A percentile compares a stretch with the other conserved stretches of the same genome.
Conservation (phyloP, 1,284 basidiomycete genomes). For the Paramarasmius palmivorus region DNA sequence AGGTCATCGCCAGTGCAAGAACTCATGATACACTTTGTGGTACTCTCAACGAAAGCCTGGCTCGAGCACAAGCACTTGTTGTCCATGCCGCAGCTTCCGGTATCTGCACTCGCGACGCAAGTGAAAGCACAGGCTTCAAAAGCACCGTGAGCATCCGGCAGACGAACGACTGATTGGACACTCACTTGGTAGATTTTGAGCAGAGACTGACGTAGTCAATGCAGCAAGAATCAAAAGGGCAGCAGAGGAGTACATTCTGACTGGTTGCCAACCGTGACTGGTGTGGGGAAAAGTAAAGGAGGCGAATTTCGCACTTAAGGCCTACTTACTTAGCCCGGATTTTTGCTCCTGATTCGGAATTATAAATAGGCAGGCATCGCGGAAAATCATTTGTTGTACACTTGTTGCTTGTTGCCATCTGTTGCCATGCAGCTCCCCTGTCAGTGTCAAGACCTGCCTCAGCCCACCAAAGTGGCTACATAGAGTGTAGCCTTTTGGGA, state of each 20-base stretch:
- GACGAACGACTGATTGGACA: neutral
- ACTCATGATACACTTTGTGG: neutral
- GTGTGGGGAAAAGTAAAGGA: neutral
- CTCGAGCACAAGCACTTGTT: slow-evolving; percentile 3
- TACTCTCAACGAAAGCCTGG: neutral
- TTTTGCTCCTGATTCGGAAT: too few species aligned
- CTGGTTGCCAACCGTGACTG: neutral
- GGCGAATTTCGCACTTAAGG: too few species aligned
- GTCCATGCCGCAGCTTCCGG: neutral
- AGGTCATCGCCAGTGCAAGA: slow-evolving; percentile 3
- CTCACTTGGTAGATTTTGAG: neutral
- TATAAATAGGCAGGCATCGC: too few species aligned
- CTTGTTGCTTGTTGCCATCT: too few species aligned
- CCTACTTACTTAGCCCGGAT: too few species aligned
- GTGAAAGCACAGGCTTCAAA: neutral
- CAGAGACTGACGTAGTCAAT: neutral
- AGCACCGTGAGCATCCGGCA: neutral
- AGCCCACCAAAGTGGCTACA: too few species aligned
- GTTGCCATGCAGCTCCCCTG: too few species aligned
- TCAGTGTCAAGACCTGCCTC: too few species aligned
- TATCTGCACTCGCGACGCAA: neutral
- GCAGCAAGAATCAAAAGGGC: neutral
- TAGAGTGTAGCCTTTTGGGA: too few species aligned
- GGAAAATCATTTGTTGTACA: too few species aligned
- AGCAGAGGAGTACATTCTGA: neutral